A percentile compares a stretch with the other conserved stretches of the same genome.
phyloP scores from a whole-genome alignment of 345 rosid genomes.

The Moringa oleifera region DNA sequence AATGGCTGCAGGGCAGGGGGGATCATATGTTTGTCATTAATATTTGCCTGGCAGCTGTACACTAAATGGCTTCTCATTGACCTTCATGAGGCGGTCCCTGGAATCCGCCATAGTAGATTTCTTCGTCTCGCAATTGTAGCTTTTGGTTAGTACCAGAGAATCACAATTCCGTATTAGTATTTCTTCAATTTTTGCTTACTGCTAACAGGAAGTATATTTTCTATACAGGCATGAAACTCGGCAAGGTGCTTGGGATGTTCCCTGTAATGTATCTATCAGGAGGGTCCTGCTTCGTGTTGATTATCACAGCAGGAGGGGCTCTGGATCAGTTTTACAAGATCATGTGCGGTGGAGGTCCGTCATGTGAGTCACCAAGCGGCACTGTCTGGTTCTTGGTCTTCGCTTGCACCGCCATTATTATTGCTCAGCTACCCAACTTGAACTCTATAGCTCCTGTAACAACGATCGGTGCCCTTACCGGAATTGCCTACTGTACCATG shows the following conservation, averaged over 20 bases:
- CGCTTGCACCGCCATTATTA: constrained; percentile 34
- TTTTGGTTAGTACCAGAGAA: constrained; percentile 37
- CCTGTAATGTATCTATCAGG: constrained; percentile 63
- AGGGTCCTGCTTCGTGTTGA: constrained; percentile 52
- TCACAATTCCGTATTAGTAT: not conserved
- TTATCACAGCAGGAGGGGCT: constrained; percentile 44
- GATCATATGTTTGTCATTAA: constrained; percentile 36
- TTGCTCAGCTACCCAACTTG: constrained; percentile 62
- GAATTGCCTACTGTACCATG: constrained; percentile 43
- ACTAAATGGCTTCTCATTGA: constrained; percentile 62
- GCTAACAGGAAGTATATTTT: too few relatives aligned
- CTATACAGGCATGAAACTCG: constrained; percentile 16
- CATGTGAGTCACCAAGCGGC: constrained; percentile 30
- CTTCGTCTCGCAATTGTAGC: constrained; percentile 52
- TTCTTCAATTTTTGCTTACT: too few relatives aligned
- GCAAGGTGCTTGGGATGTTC: constrained; percentile 43
- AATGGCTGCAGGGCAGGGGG: constrained; percentile 64
- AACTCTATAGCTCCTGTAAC: constrained; percentile 60
- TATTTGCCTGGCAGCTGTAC: constrained; percentile 79
- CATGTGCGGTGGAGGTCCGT: constrained; percentile 10
- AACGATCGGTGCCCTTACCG: constrained; percentile 48
- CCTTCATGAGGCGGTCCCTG: constrained; percentile 64
- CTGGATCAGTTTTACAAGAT: constrained; percentile 25
- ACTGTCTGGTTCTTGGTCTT: constrained; percentile 53
- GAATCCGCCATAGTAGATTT: constrained; percentile 66